Evolutionary conservation across 73 alveolate genomes (phyloP).

Genomic region (Paramecium sexaurelia): DNA sequence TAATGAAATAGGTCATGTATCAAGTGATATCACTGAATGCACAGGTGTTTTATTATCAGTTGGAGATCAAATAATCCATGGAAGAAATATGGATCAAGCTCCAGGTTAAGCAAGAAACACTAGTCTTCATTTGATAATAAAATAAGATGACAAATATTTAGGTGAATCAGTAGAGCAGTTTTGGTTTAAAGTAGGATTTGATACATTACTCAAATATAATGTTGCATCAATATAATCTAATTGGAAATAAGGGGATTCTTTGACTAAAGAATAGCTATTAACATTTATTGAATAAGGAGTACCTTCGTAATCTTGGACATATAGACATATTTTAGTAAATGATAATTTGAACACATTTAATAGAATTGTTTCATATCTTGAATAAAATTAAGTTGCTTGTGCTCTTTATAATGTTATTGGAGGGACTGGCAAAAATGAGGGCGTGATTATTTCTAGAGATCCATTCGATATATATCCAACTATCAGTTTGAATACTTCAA

Average conservation of each 20-base stretch:
- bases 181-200: slow-evolving; percentile 47
- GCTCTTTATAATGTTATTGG: slow-evolving; percentile 14
- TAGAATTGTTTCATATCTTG: slow-evolving; percentile 15
- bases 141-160: background rate
- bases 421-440: background rate
- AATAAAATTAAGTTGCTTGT: slow-evolving; percentile 20
- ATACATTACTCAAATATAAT: slow-evolving; percentile 31
- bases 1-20: slow-evolving; percentile 13
- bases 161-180: slow-evolving; percentile 54
- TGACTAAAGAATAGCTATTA: background rate
- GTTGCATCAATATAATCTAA: slow-evolving; percentile 32
- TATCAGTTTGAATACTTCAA: background rate
- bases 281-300: background rate
- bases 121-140: background rate
- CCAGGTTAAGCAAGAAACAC: background rate
- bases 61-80: slow-evolving; percentile 27
- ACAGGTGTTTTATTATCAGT: slow-evolving; percentile 25
- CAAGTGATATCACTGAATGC: slow-evolving; percentile 13
- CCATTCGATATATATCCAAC: slow-evolving; percentile 10
- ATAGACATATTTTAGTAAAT: background rate
- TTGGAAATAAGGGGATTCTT: slow-evolving; percentile 19
- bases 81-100: slow-evolving; percentile 27
- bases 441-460: slow-evolving; percentile 52
- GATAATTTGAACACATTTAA: background rate
- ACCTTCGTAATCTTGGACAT: slow-evolving; percentile 40